phyloP scores from a whole-genome alignment of 1,139 yeast genomes.

The Suhomyces maxii region DNA sequence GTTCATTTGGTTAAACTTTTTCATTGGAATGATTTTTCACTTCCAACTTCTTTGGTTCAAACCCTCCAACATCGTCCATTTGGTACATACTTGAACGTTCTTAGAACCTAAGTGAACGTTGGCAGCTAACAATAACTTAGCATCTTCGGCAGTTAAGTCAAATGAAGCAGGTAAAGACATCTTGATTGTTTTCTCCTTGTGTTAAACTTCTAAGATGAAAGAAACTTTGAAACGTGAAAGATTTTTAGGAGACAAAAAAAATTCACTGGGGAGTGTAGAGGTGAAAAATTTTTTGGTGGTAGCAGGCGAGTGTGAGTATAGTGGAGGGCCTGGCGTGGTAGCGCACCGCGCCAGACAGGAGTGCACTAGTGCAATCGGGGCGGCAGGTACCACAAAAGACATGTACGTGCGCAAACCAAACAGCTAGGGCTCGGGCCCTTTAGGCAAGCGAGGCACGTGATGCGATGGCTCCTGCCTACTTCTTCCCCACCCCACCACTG shows the following conservation, averaged over 20 bases:
- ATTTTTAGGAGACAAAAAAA: conserved; percentile 10
- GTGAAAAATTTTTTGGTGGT: conserved; percentile 12
- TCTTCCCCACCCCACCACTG: neutral
- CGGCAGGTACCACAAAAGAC: too few relatives aligned
- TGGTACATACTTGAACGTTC: conserved; percentile 90
- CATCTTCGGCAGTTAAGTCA: conserved; percentile 96
- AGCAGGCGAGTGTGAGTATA: neutral
- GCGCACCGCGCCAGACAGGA: conserved; percentile 4
- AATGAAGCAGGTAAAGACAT: conserved; percentile 91
- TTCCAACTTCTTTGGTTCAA: neutral
- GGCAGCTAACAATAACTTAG: conserved; percentile 99
- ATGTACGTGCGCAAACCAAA: conserved; percentile 1
- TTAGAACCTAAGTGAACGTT: conserved; percentile 99
- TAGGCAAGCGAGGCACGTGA: neutral
- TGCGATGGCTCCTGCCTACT: too few relatives aligned
- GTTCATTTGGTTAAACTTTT: too few relatives aligned
- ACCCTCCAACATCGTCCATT: neutral
- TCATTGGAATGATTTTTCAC: neutral
- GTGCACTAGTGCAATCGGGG: conserved; percentile 8
- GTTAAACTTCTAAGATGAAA: conserved; percentile 10
- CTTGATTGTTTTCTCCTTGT: conserved; percentile 21
- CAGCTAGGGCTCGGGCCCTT: conserved; percentile 9
- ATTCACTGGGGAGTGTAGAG: conserved; percentile 10
- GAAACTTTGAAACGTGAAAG: conserved; percentile 12
- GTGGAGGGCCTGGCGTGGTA: neutral